Conservation (phyloP, 2,329 filamentous ascomycete genomes). For the Gyromitra esculenta region DNA sequence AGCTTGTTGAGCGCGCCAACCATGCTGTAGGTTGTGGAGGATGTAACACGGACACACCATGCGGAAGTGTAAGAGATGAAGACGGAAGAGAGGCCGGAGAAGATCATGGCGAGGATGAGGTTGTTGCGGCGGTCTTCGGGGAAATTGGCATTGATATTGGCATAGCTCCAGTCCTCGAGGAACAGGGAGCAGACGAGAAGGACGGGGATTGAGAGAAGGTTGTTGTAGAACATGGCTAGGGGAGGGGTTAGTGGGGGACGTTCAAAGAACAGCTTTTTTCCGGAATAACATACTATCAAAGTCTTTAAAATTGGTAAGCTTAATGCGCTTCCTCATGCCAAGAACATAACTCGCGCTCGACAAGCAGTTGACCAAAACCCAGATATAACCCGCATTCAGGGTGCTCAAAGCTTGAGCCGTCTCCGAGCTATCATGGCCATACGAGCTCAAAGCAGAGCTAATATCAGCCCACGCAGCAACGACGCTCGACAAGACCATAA, state of each 20-base stretch:
- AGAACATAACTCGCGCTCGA: constrained; percentile 91
- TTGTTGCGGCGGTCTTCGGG: constrained; percentile 80
- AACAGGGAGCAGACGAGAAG: constrained; percentile 82
- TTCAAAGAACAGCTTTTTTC: background rate
- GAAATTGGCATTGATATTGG: constrained; percentile 88
- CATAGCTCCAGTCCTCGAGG: constrained; percentile 88
- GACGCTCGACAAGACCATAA: constrained; percentile 95
- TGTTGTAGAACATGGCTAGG: constrained; percentile 99
- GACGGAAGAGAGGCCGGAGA: constrained; percentile 90
- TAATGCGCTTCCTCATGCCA: constrained; percentile 97
- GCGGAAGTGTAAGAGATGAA: constrained; percentile 99
- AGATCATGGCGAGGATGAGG: constrained; percentile 87
- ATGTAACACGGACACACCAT: constrained; percentile 97
- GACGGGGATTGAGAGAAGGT: constrained; percentile 93
- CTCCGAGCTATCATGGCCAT: constrained; percentile 66
- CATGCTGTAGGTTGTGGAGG: constrained; percentile 98
- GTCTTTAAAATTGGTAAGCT: constrained; percentile 99
- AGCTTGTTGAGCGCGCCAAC: constrained; percentile 98
- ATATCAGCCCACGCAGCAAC: constrained; percentile 98
- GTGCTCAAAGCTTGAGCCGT: constrained; percentile 82
- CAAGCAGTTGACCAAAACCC: constrained; percentile 97
- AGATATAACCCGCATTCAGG: constrained; percentile 92
- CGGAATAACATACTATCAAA: constrained; percentile 83
- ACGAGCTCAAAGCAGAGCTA: constrained; percentile 78
- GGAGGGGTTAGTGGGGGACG: constrained; percentile 18